Percentiles rank a stretch among this genome's conserved stretches.
Conservation (phyloP, 306 rosid genomes). For the Hippophae rhamnoides region DNA sequence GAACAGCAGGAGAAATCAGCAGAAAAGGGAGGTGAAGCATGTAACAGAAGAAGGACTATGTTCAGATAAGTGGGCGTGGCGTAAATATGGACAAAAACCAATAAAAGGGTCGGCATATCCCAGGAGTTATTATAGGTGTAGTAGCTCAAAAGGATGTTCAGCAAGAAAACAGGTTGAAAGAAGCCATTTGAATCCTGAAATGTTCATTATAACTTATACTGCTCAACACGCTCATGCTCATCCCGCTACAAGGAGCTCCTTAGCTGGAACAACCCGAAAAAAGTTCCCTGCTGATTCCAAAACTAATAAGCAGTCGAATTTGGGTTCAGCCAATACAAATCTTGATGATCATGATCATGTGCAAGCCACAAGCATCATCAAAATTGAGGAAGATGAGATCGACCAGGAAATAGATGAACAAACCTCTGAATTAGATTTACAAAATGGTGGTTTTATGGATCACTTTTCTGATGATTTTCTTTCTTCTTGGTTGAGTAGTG, state of each 20-base stretch:
- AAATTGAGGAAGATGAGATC: conserved; percentile 15
- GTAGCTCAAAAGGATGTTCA: conserved; percentile 73
- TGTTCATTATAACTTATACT: conserved; percentile 56
- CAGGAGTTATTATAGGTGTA: conserved; percentile 80
- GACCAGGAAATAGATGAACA: conserved; percentile 11
- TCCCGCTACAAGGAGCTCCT: conserved; percentile 51
- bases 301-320: background rate
- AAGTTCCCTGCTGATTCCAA: conserved; percentile 15
- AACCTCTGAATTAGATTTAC: conserved; percentile 7
- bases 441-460: background rate
- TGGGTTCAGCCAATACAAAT: background rate
- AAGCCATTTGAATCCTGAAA: conserved; percentile 44
- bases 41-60: conserved; percentile 40
- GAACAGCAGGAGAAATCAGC: conserved; percentile 48
- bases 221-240: conserved; percentile 70
- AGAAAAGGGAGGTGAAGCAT: conserved; percentile 50
- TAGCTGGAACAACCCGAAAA: conserved; percentile 37
- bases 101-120: conserved; percentile 93
- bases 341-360: conserved; percentile 1
- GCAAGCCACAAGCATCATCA: conserved; percentile 10
- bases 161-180: conserved; percentile 89
- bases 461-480: background rate
- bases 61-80: conserved; percentile 84
- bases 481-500: background rate
- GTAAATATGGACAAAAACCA: conserved; percentile 95